Evolutionary conservation across 2,329 filamentous ascomycete genomes (phyloP).

Genomic region (Thyridium curvatum): DNA sequence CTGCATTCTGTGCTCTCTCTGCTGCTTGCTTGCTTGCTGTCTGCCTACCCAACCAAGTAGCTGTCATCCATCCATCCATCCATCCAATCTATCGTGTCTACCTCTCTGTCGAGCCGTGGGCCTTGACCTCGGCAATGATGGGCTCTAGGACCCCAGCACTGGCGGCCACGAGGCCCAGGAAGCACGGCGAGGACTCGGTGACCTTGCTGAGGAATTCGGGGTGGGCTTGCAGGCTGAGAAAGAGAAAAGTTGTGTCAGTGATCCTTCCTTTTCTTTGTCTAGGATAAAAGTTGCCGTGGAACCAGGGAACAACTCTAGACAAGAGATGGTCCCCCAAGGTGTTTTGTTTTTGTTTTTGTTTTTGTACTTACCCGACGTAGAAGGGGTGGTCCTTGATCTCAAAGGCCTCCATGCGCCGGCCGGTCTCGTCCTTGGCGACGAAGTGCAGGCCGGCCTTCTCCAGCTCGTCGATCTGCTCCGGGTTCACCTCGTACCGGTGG

Average conservation of each 20-base stretch:
- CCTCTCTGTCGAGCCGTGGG: constrained; percentile 4
- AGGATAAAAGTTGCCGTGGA: too few relatives aligned
- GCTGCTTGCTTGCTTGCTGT: too few relatives aligned
- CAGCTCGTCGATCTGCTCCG: constrained; percentile 57
- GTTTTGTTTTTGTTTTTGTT: too few relatives aligned
- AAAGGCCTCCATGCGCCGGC: constrained; percentile 71
- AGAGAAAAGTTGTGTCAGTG: too few relatives aligned
- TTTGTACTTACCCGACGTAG: constrained; percentile 55
- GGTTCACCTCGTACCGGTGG: constrained; percentile 78
- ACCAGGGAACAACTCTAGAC: too few relatives aligned
- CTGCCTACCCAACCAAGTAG: too few relatives aligned
- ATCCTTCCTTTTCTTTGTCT: too few relatives aligned
- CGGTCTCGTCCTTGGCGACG: constrained; percentile 68
- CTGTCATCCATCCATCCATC: too few relatives aligned
- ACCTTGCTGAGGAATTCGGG: constrained; percentile 80
- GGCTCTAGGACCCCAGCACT: constrained; percentile 58
- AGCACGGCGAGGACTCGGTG: constrained; percentile 66
- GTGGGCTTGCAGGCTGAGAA: constrained; percentile 68
- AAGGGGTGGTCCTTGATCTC: constrained; percentile 79
- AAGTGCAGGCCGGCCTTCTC: constrained; percentile 60
- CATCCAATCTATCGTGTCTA: too few relatives aligned
- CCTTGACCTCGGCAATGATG: constrained; percentile 24
- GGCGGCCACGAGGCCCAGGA: constrained; percentile 80
- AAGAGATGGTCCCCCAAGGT: too few relatives aligned
- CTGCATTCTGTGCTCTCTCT: too few relatives aligned